phyloP scores from a whole-genome alignment of 139 green algal species.

The Haematococcus lacustris region DNA sequence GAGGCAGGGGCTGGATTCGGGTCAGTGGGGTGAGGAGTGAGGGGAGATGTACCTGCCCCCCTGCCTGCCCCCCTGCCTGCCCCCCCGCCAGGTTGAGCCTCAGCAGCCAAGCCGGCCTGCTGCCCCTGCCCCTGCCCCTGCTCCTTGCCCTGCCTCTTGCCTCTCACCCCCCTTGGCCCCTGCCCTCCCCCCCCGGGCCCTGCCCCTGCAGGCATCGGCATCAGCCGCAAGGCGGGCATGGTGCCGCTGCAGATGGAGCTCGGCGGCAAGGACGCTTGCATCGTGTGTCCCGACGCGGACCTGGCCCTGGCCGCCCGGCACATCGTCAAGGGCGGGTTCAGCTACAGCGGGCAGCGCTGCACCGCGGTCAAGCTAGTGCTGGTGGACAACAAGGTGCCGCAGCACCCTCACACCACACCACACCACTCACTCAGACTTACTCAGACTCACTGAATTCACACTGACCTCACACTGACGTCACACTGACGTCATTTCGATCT shows the following conservation, averaged over 20 bases:
- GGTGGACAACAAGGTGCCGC: slow-evolving; percentile 21
- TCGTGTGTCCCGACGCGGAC: slow-evolving; percentile 87
- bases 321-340: slow-evolving; percentile 92
- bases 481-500: too few relatives aligned
- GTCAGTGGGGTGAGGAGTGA: too few relatives aligned
- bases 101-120: background rate
- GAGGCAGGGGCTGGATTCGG: too few relatives aligned
- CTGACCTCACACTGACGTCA: background rate
- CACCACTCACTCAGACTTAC: too few relatives aligned
- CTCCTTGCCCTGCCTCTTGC: too few relatives aligned
- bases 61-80: too few relatives aligned
- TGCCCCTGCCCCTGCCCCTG: background rate
- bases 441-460: background rate
- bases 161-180: too few relatives aligned
- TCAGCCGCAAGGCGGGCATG: slow-evolving; percentile 79
- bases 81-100: too few relatives aligned
- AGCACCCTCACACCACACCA: too few relatives aligned
- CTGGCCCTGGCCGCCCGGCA: slow-evolving; percentile 73
- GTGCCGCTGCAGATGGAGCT: slow-evolving; percentile 96
- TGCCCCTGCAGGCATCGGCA: slow-evolving; percentile 24
- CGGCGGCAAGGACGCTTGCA: slow-evolving; percentile 88
- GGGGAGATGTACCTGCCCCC: too few relatives aligned
- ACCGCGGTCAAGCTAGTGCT: slow-evolving; percentile 90
- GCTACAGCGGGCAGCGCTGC: slow-evolving; percentile 88
- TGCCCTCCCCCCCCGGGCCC: too few relatives aligned